These are phyloP conservation scores for Oldenlandia corymbosa DNA, from an alignment of 257 asterid species.

Conservation along the genomic window DNA sequence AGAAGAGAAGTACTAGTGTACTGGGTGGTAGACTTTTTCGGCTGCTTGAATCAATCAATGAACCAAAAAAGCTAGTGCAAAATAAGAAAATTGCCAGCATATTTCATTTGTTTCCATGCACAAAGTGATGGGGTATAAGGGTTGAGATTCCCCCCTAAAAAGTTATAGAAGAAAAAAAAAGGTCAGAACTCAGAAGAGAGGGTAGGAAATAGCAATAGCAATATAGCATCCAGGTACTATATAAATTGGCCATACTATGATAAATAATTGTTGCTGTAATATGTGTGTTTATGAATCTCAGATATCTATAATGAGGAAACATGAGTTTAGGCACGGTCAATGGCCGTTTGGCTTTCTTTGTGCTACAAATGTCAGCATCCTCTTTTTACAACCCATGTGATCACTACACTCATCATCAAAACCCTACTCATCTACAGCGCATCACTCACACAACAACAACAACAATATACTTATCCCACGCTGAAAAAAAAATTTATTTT, in stretches of 20 bases:
- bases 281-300: slow-evolving; percentile 8
- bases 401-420: slow-evolving; percentile 2
- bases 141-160: slow-evolving; percentile 27
- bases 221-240: slow-evolving; percentile 32
- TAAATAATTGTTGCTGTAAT: background rate
- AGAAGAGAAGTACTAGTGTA: background rate
- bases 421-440: no score
- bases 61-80: no score
- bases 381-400: slow-evolving; percentile 20
- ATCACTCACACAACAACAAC: no score
- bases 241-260: slow-evolving; percentile 21
- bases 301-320: slow-evolving; percentile 17
- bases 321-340: slow-evolving; percentile 13
- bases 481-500: no score
- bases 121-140: slow-evolving; percentile 8
- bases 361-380: slow-evolving; percentile 25
- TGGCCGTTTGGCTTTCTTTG: slow-evolving; percentile 22
- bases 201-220: no score
- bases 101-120: slow-evolving; percentile 22
- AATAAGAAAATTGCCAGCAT: slow-evolving; percentile 2
- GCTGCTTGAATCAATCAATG: background rate
- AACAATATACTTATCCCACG: no score
- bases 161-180: slow-evolving; percentile 15
- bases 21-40: slow-evolving; percentile 6
- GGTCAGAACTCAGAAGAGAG: no score